A percentile compares a stretch with the other conserved stretches of the same genome.
Conservation (phyloP, 2,329 filamentous ascomycete genomes). For the Basipetospora chlamydospora region DNA sequence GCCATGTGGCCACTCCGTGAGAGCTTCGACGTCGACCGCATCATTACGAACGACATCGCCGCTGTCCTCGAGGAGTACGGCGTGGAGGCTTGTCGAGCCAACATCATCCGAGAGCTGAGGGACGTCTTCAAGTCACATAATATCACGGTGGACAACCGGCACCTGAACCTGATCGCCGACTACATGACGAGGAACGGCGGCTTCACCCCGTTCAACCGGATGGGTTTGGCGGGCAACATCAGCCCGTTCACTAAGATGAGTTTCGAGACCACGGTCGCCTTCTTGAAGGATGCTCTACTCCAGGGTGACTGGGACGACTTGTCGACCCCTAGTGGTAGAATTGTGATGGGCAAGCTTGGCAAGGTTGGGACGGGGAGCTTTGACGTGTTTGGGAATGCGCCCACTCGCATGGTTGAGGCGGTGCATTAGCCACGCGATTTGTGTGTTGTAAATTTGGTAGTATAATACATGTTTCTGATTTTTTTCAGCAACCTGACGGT, state of each 20-base stretch:
- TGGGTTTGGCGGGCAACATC: slow-evolving; percentile 69
- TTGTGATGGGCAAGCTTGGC: slow-evolving; percentile 74
- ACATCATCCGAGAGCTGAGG: slow-evolving; percentile 75
- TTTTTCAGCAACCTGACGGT: no score
- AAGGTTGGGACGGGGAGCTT: slow-evolving; percentile 83
- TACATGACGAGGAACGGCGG: slow-evolving; percentile 91
- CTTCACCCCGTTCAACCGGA: slow-evolving; percentile 86
- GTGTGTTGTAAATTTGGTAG: no score
- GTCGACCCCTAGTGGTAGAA: slow-evolving; percentile 67
- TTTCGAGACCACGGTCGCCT: slow-evolving; percentile 92
- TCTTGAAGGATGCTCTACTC: slow-evolving; percentile 81
- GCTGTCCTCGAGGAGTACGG: slow-evolving; percentile 77
- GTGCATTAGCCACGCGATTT: no score
- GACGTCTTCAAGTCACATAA: slow-evolving; percentile 81
- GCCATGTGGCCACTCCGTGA: slow-evolving; percentile 84
- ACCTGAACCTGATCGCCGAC: slow-evolving; percentile 90
- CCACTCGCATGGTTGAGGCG: no score
- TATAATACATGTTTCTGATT: no score
- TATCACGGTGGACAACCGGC: slow-evolving; percentile 81
- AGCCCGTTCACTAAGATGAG: slow-evolving; percentile 98
- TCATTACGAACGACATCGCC: slow-evolving; percentile 86
- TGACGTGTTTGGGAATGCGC: slow-evolving; percentile 59
- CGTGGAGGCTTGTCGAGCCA: slow-evolving; percentile 79
- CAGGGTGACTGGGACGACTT: slow-evolving; percentile 86
- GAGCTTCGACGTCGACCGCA: slow-evolving; percentile 70